Base-by-base conservation (phyloP, 1,284 basidiomycete species). In the Rhodotorula sp. region DNA sequence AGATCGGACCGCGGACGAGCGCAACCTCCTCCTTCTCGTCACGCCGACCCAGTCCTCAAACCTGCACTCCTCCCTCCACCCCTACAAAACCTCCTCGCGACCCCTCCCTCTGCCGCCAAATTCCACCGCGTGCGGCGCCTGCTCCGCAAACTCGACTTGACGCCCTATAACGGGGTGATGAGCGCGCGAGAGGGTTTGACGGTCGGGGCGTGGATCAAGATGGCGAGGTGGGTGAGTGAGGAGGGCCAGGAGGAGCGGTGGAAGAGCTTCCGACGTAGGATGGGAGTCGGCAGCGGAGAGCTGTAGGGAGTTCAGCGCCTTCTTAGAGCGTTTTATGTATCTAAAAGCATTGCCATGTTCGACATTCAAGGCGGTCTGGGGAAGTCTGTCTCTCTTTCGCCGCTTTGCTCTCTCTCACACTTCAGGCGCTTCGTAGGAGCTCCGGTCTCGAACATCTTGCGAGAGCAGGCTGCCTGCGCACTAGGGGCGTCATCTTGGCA, bases 191-290 rank as follows among this genome's bases (percentile, higher is more conserved):
- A 77, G 68, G 91, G 91, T 80, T 83, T 92, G 84, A 96, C 92
- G 69, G 87, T 96, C 56, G 83, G 85, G 70, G 88, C 88, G 71
- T 93, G 91, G 88, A 82, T 92, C 73, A 84, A 84, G 77, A 84
- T 95, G 62, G 92, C 87, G 70, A 86, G 87, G 75, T 63, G 81
- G 84, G 78, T 80, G 94, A 73, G 88, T 86, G 31, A 75, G 78
- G 31, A 60, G 43, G 31, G 60, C 12, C 39, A 43, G 48, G 34
- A 26, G 18, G 47, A 60, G n/a, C 43, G 91, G 80, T 88, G 91
- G 83, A 84, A 83, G 80, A 81, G 82, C 78, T 93, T 90, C 81
- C 83, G 84, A 77, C 80, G 83, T 80, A 87, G 87, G 81, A 91
- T 93, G 89, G 91, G 87, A 81, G 85, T 88, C 49, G 63, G 66